Conservation (phyloP, 1,284 basidiomycete genomes). For the Melampsora americana region DNA sequence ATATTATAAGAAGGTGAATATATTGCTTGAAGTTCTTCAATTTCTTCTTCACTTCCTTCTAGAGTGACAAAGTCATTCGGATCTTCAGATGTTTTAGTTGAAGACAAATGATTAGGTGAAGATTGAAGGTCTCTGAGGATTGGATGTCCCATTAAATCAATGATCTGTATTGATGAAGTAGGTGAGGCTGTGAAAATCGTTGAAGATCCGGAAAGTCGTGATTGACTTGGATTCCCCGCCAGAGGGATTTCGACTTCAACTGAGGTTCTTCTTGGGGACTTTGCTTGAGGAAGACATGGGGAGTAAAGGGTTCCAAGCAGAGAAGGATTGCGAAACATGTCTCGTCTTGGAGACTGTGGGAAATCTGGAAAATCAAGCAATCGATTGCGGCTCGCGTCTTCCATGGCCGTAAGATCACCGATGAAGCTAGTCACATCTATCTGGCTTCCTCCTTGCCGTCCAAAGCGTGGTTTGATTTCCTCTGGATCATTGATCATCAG, state of each 20-base stretch:
- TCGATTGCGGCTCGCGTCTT: background rate
- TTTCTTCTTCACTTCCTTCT: background rate
- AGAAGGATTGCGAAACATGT: background rate
- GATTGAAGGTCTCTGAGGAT: background rate
- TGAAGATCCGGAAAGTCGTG: background rate
- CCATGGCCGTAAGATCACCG: background rate
- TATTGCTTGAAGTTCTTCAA: background rate
- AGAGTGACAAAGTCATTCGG: background rate
- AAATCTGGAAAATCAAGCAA: background rate
- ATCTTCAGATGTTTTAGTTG: background rate
- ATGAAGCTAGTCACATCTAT: conserved; percentile 10
- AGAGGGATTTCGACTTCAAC: background rate
- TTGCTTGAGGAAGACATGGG: too few species aligned
- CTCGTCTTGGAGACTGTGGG: background rate
- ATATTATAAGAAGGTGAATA: background rate
- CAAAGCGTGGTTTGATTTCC: too few species aligned
- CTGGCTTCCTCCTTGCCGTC: background rate
- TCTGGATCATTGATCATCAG: too few species aligned
- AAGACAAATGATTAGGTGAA: too few species aligned
- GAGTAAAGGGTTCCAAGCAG: too few species aligned
- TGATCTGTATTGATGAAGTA: background rate
- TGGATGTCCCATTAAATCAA: background rate
- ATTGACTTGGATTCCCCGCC: background rate
- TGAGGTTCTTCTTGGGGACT: background rate
- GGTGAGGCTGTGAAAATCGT: background rate